Base-by-base conservation (phyloP, 495 filamentous ascomycete species). In the Hyaloscypha variabilis region DNA sequence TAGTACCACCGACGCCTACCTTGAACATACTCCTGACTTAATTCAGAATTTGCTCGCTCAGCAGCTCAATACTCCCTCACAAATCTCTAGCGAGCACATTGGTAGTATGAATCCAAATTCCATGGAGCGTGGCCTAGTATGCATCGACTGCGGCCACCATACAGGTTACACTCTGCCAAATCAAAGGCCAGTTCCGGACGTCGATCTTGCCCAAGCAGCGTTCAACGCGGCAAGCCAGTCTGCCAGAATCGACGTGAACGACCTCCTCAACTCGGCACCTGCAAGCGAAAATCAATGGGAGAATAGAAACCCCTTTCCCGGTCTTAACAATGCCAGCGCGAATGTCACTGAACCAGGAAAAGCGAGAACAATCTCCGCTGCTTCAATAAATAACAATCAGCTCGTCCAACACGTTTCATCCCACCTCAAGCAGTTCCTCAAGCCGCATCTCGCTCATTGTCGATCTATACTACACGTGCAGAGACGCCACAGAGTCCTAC, bases 381-480 rank as follows among this genome's bases (percentile, higher is more conserved):
- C 3, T 31, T 57, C 54, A n/a, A 11, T 28, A 53, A 2, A 49
- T 64, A 10, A 59, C 63, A 6, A 0, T 25, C 10, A 21, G 8
- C n/a, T 62, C 63, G 23, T 51, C 52, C 10, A 19, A 11, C 21
- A 57, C 67, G 5, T 26, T 69, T 46, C 30, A 39, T 4, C 51
- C 30, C 21, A 6, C 30, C 17, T 17, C 34, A n/a, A 31, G 8
- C 61, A 64, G 34, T n/a, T 17, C 10, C 17, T 62, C 58, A 56
- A 23, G 58, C 14, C 62, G 67, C 36, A n/a, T 31, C 21, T 58
- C 30, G 39, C 39, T 65, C 26, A 23, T 69, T 25, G 58, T 30
- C 52, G 60, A 28, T 3, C 26, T 69, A 46, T 69, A 69, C 34
- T 29, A 63, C 31, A 66, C 53, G 21, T 69, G 67, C 34, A 51